Base-by-base conservation (phyloP, 352 stramenopile species). In the Pythium rhizo-oryzae region DNA sequence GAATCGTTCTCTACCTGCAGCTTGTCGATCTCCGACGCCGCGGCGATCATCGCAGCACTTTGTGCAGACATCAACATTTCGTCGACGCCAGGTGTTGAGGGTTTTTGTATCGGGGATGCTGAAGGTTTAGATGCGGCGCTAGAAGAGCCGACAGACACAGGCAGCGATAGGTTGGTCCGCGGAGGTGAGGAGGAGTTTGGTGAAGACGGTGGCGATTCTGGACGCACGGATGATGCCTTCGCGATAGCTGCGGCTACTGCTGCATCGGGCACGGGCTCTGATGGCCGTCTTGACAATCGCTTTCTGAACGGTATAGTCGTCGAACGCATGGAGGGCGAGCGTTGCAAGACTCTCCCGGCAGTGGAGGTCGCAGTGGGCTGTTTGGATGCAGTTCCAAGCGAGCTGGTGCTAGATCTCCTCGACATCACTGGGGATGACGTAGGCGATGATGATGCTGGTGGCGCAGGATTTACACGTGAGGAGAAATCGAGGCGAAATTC, bases 401-500 rank as follows among this genome's bases (percentile, higher is more conserved):
- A 53, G 18, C 35, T 57, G 7, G 24, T 63, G 37, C 60, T 74
- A n/a, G 67, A 63, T 60, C 67, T 54, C 24, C 67, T 46, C 5
- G 52, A 33, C 41, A 65, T 47, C 19, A 25, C 12, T 35, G 58
- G 19, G 4, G 44, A 39, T 49, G 19, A 12, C 1, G 37, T 37
- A 1, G 41, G 53, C 23, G 67, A 37, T 43, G 67, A 37, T 43
- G 65, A 21, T 8, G 60, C 56, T 8, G 51, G 30, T 21, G 68
- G 65, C 11, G 70, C 61, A 11, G 74, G 67, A 19, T 60, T 76
- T 23, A 81, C 71, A 2, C 76, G 76, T 4, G 82, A 80, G 0
- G 81, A 87, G 23, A 90, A 82, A 55, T 88, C 70, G 18, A 90
- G 53, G 7, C 81, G 78, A 43, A 90, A 88, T 56, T 81, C 76